Evolutionary conservation across 305 asterid species (phyloP).

Genomic region (Salvia sclarea): DNA sequence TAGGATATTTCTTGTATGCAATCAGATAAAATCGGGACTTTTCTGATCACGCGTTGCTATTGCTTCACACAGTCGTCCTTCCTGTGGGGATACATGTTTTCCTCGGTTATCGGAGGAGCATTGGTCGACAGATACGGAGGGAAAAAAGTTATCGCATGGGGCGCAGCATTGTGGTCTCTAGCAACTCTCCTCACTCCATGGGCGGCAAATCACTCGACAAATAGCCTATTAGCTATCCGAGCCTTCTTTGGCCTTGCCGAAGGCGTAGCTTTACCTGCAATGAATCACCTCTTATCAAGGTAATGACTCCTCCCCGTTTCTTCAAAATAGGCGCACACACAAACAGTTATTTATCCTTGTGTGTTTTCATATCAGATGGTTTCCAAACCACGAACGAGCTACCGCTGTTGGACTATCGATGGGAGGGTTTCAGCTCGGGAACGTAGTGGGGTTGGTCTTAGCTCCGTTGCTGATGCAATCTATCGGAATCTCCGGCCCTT

Average conservation of each 20-base stretch:
- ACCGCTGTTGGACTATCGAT: constrained; percentile 93
- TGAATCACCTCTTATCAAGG: constrained; percentile 89
- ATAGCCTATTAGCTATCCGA: constrained; percentile 76
- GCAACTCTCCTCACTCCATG: constrained; percentile 92
- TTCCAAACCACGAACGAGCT: constrained; percentile 83
- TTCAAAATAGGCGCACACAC: neutral
- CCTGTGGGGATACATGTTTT: constrained; percentile 95
- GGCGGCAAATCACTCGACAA: constrained; percentile 94
- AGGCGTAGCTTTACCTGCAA: constrained; percentile 93
- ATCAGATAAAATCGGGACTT: neutral
- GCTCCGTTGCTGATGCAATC: constrained; percentile 75
- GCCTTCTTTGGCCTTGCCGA: constrained; percentile 94
- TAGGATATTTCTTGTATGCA: neutral
- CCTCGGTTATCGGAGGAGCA: constrained; percentile 91
- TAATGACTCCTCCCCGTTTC: no score
- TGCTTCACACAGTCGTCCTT: constrained; percentile 74
- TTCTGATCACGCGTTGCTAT: constrained; percentile 30
- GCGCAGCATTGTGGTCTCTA: constrained; percentile 88
- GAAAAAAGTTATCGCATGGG: constrained; percentile 81
- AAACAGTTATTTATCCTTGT: neutral
- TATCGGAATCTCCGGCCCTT: constrained; percentile 78
- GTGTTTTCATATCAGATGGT: constrained; percentile 57
- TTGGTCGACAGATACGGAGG: constrained; percentile 91
- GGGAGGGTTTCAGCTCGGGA: constrained; percentile 96
- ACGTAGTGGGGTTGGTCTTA: constrained; percentile 81